A percentile compares a stretch with the other conserved stretches of the same genome.
Evolutionary conservation across 192 early-diverging fungal species (phyloP).

Genomic region (Cetraspora pellucida): DNA sequence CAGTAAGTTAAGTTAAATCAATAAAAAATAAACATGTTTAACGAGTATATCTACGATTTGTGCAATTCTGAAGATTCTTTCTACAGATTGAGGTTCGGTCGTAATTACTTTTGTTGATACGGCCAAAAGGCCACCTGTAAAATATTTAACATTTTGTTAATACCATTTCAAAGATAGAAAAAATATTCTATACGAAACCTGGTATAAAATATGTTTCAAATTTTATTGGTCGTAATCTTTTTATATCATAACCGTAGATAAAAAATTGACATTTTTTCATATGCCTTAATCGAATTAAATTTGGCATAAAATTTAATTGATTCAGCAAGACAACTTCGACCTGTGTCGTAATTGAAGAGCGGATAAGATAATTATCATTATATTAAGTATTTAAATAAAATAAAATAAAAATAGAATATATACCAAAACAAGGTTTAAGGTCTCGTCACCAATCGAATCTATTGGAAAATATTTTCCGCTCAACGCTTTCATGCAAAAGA

Average conservation of each 20-base stretch:
- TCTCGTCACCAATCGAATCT: background rate
- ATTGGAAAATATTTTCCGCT: background rate
- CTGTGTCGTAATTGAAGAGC: background rate
- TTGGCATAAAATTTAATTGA: conserved; percentile 16
- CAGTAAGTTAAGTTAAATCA: too few relatives aligned
- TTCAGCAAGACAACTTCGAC: background rate
- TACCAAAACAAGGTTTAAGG: background rate
- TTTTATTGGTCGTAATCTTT: background rate
- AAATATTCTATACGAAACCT: background rate
- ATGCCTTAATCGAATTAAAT: background rate
- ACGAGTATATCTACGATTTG: background rate
- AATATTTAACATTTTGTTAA: background rate
- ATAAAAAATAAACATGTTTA: background rate
- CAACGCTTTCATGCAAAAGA: background rate
- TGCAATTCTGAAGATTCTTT: background rate
- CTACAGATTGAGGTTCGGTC: background rate
- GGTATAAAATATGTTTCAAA: background rate
- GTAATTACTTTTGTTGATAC: background rate
- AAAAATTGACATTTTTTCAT: background rate
- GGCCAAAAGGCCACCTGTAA: background rate
- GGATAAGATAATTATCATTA: background rate
- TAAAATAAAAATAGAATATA: background rate
- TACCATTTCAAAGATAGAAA: background rate
- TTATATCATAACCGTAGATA: background rate
- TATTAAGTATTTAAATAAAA: background rate